phyloP scores from a whole-genome alignment of 202 grass and related monocot genomes.

The Eragrostis tef region DNA sequence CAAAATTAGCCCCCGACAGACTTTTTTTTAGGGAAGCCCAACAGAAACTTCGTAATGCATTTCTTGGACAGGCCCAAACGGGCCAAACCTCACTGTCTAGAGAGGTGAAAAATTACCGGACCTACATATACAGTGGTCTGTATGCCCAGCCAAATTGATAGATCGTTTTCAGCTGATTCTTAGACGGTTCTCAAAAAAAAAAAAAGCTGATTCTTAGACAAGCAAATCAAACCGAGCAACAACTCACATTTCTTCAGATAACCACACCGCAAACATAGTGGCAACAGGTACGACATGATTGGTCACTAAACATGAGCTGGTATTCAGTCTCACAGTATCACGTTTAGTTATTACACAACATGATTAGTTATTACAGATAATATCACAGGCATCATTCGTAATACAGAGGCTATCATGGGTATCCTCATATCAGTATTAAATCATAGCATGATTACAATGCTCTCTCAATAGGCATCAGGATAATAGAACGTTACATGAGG shows the following conservation, averaged over 20 bases:
- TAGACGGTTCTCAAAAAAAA: too few relatives aligned
- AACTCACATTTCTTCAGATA: background rate
- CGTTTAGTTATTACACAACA: background rate
- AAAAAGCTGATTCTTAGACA: constrained; percentile 11
- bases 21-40: too few relatives aligned
- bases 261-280: background rate
- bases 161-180: constrained; percentile 10
- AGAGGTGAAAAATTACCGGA: background rate
- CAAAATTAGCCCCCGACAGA: background rate
- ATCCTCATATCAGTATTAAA: constrained; percentile 4
- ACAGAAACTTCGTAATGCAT: background rate
- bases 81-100: too few relatives aligned
- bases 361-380: constrained; percentile 28
- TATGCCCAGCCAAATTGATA: background rate
- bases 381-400: background rate
- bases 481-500: background rate
- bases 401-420: constrained; percentile 2
- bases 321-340: background rate
- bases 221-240: background rate
- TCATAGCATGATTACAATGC: background rate
- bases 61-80: background rate
- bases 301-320: constrained; percentile 23
- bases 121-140: background rate
- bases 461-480: background rate
- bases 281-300: background rate